A percentile compares a stretch with the other conserved stretches of the same genome.
These are phyloP conservation scores for Aureobasidium sp. DNA, from an alignment of 2,329 filamentous ascomycete genomes.

Conservation along the genomic window DNA sequence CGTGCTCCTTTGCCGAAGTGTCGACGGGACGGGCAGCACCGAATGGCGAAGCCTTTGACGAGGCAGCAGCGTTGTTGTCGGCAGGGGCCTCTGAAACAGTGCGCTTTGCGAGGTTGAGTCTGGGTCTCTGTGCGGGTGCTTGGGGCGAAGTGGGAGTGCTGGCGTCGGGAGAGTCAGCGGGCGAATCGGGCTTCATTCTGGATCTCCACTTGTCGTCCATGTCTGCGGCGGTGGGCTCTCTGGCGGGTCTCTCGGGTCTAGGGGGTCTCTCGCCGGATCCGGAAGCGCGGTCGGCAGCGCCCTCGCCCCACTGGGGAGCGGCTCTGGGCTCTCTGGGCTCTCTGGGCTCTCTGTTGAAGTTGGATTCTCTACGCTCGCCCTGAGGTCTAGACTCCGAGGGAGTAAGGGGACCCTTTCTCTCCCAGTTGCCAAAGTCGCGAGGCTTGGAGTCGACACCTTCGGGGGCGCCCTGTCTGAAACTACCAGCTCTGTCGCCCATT, in stretches of 20 bases:
- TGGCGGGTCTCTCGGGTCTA: slow-evolving; percentile 56
- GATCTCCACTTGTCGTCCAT: slow-evolving; percentile 94
- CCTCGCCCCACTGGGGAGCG: slow-evolving; percentile 82
- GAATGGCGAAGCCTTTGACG: slow-evolving; percentile 92
- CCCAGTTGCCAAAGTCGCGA: slow-evolving; percentile 91
- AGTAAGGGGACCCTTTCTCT: slow-evolving; percentile 91
- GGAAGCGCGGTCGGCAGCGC: slow-evolving; percentile 59
- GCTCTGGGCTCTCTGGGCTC: slow-evolving; percentile 49
- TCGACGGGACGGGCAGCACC: slow-evolving; percentile 95
- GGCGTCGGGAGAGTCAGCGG: slow-evolving; percentile 73
- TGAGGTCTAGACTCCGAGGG: slow-evolving; percentile 53
- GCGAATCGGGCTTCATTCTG: slow-evolving; percentile 87
- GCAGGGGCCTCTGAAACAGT: slow-evolving; percentile 80
- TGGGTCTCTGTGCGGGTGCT: slow-evolving; percentile 74
- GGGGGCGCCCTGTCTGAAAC: slow-evolving; percentile 63
- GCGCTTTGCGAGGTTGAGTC: slow-evolving; percentile 89
- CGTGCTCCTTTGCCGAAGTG: slow-evolving; percentile 87
- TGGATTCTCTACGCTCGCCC: slow-evolving; percentile 15
- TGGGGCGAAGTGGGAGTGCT: slow-evolving; percentile 81
- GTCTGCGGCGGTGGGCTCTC: slow-evolving; percentile 87
- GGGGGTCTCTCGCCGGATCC: slow-evolving; percentile 77
- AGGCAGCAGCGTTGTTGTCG: slow-evolving; percentile 43
- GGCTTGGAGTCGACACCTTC: slow-evolving; percentile 75
- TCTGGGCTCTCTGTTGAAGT: slow-evolving; percentile 17
- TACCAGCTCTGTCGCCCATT: slow-evolving; percentile 55